Evolutionary conservation across 1,284 basidiomycete genomes (phyloP), one percentile per base, ranked within the genome.

Genomic region (Trichosporon sp.): DNA sequence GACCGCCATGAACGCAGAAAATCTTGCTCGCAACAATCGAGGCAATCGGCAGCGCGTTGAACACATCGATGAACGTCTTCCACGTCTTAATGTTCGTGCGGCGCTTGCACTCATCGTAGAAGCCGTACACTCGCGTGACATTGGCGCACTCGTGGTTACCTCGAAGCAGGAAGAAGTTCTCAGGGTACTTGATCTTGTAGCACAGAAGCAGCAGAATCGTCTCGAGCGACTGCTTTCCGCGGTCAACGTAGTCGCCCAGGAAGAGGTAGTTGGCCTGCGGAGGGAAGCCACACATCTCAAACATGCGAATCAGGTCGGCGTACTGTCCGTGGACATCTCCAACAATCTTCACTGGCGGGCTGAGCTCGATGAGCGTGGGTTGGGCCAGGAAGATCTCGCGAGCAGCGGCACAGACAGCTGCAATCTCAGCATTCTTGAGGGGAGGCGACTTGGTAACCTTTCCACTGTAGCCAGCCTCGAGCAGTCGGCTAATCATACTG

Each of bases 111-210:
- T 99, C 95, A 83, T 99, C 95, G 81, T 99, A 99, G 83, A 99
- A 99, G 44, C 95, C 95, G 78, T 99, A 99, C 29, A 99, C 95
- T 87, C 96, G 86, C 59, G 95, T 99, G 63, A 99, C 95, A 77
- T 97, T 98, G 54, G 96, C 96, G 77, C 96, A 99, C 83, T 99
- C 96, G 81, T 99, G 96, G 81, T 99, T 99, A 56, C 96, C 96
- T 72, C 96, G 87, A 56, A 99, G 83, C 32, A 99, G 84, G 84
- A 99, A 99, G 83, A 99, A 99, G 84, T 99, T 99, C 83, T 99
- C 96, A 2, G 96, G 96, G 81, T 95, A 99, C 82, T 99, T 99
- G 84, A 97, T 92, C 85, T 99, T 99, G 87, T 99, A 99, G 81
- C 95, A 98, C 36, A 99, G 84, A 34, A 99, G 84, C 56, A 99